phyloP scores from a whole-genome alignment of 176 grass and related monocot species.

The Oryza officinalis region DNA sequence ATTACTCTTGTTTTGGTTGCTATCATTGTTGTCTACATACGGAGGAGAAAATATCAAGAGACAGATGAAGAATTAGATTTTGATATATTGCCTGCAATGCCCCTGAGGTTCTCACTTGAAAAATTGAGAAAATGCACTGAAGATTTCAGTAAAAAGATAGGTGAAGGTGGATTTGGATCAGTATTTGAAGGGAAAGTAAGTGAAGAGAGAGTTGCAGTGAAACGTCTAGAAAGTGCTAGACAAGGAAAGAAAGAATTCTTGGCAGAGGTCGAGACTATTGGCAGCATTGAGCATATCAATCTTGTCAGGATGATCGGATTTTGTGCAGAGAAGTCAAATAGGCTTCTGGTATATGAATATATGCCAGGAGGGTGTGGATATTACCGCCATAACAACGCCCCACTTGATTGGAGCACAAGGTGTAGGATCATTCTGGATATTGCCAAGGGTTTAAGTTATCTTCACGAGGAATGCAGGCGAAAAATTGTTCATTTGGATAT shows the following conservation, averaged over 20 bases:
- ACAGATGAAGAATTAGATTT: constrained; percentile 17
- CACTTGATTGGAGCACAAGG: constrained; percentile 34
- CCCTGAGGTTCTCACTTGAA: constrained; percentile 15
- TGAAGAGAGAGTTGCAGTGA: constrained; percentile 39
- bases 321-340: constrained; percentile 39
- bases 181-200: constrained; percentile 37
- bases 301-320: constrained; percentile 35
- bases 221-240: constrained; percentile 32
- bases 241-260: constrained; percentile 38
- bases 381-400: not conserved
- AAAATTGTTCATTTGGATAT: constrained; percentile 43
- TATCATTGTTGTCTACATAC: not conserved
- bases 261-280: constrained; percentile 36
- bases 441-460: constrained; percentile 38
- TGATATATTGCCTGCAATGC: constrained; percentile 33
- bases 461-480: constrained; percentile 34
- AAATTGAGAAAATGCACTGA: constrained; percentile 23
- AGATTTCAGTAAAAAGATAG: constrained; percentile 42
- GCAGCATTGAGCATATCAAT: constrained; percentile 38
- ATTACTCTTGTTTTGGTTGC: constrained; percentile 1
- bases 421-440: constrained; percentile 26
- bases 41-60: constrained; percentile 14
- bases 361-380: constrained; percentile 40
- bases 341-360: constrained; percentile 39
- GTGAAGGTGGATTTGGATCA: constrained; percentile 44